Evolutionary conservation across 2,329 filamentous ascomycete species (phyloP), one percentile per base, ranked within the genome.

Genomic region (Torrubiellomyces zombiae): DNA sequence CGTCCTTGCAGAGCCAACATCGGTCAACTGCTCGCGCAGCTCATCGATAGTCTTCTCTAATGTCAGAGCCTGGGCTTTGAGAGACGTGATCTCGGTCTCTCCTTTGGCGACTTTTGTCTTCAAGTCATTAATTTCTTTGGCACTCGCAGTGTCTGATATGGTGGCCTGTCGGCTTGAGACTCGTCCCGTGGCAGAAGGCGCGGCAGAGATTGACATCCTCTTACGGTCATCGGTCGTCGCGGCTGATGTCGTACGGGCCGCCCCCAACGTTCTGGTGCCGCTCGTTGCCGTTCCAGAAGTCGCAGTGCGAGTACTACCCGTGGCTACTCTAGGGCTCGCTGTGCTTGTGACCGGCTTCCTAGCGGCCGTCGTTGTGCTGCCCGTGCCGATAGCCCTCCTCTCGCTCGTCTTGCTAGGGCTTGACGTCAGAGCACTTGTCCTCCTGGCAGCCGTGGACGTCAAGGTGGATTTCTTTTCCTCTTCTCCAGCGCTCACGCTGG

Each of bases 121-220:
- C 21, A 75, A 53, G 22, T 67, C 60, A 24, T 74, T 68, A 4
- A 67, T 50, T 38, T 69, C 67, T 47, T 67, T 72, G 12, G 58
- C 43, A 13, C 56, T 51, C 17, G 54, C 44, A 20, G 51, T 48
- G 11, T 49, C 44, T 7, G 42, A 43, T 10, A 53, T 38, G n/a
- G 53, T 28, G 3, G 51, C 32, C 4, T 55, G 41, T 17, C 53
- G 46, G 14, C 28, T 33, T 11, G 24, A 26, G 13, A 12, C 9
- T 4, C 26, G 26, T 9, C 26, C 26, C 6, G 26, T 39, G 8
- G 50, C 26, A 9, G 56, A 37, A 4, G 58, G 40, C 2, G 47
- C 42, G 15, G 58, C 51, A 13, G 56, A 52, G 1, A 56, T 56
- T 7, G 69, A 72, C 11, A 74, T 47, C 16, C 68, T 56, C 50